Base-by-base conservation (phyloP, 257 asterid species). In the Salvia hispanica region DNA sequence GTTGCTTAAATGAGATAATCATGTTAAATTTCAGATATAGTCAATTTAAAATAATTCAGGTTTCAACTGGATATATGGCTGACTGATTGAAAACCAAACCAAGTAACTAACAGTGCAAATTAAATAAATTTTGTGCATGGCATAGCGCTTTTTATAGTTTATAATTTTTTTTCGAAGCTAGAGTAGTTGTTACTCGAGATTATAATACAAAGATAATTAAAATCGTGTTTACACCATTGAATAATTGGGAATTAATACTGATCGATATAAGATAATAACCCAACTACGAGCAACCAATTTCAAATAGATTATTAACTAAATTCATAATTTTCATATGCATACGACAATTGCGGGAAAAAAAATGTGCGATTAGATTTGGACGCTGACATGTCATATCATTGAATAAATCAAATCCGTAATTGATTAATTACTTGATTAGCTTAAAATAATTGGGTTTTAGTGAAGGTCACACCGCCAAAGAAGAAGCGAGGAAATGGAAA, bases 391-490 rank as follows among this genome's bases (percentile, higher is more conserved):
- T 10, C 67, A 50, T 18, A 64, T 60, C 58, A 73, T 65, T 58
- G 69, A 39, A 56, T 33, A 54, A 34, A 55, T 54, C 37, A 47
- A 45, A 37, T 56, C 34, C 11, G 15, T 50, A 39, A 48, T 62
- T 56, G 13, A 31, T 48, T 31, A 48, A 60, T 34, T 40, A 56
- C 31, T 25, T 25, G 31, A 31, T 28, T 31, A 28, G 21, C 7
- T 31, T 5, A 28, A 55, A 56, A 54, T 62, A 62, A 70, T 70
- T 76, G 48, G 2, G 34, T 58, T 48, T 70, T 70, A 75, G 75
- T 31, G 12, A 74, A 43, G 31, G 48, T 16, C 48, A 62, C 44
- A 62, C 44, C 52, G 53, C 59, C 56, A 60, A 64, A 25, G 61
- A 60, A 56, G 58, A 60, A 57, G 10, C 33, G 21, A 16, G 46